Evolutionary conservation across 139 green algal species (phyloP).

Genomic region (Edaphochlamys debaryana): DNA sequence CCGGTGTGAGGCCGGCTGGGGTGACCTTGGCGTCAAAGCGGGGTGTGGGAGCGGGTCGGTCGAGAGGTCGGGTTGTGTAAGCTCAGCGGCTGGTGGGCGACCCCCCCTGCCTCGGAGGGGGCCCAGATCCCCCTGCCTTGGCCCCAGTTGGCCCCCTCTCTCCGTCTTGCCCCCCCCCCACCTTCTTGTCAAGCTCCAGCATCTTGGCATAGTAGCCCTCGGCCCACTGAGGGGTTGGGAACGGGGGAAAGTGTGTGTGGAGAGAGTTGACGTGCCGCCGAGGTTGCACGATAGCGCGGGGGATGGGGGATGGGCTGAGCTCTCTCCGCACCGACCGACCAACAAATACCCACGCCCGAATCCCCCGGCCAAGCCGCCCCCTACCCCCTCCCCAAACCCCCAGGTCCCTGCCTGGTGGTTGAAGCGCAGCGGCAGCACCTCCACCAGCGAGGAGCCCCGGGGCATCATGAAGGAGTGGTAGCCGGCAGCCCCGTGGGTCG

Average conservation of each 20-base stretch:
- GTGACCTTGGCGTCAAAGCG: no score
- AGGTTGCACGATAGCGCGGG: no score
- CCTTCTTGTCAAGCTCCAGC: slow-evolving; percentile 18
- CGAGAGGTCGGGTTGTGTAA: not conserved
- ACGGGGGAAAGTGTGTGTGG: no score
- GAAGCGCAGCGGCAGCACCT: slow-evolving; percentile 2
- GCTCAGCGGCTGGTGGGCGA: no score
- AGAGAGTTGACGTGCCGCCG: no score
- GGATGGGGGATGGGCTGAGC: no score
- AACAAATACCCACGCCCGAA: no score
- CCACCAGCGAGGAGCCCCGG: not conserved
- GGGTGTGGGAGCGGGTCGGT: no score
- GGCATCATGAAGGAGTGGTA: slow-evolving; percentile 15
- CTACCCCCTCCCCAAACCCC: no score
- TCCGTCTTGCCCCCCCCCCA: not conserved
- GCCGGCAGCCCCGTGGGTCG: slow-evolving; percentile 13
- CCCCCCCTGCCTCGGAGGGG: not conserved
- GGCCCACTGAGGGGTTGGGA: not conserved
- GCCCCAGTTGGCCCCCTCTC: not conserved
- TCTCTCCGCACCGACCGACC: no score
- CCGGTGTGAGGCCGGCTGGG: not conserved
- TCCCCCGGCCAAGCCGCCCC: no score
- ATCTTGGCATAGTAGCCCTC: slow-evolving; percentile 12
- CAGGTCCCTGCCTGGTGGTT: no score
- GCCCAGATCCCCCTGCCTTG: not conserved